Evolutionary conservation across 2,329 filamentous ascomycete species (phyloP).

Genomic region (Aschersonia sp.): DNA sequence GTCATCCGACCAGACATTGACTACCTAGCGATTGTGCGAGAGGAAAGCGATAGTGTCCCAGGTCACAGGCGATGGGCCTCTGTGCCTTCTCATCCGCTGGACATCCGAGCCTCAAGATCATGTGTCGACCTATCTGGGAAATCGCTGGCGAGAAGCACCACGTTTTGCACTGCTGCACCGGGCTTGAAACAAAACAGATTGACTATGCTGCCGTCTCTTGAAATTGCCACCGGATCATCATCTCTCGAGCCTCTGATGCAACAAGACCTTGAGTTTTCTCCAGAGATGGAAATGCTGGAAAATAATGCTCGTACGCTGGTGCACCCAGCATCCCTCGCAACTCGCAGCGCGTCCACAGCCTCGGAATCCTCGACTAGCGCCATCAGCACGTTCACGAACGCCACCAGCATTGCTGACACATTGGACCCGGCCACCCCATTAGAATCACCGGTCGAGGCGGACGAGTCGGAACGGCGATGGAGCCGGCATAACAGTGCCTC

Average conservation of each 20-base stretch:
- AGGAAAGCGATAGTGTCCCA: constrained; percentile 8
- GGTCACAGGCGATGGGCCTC: constrained; percentile 1
- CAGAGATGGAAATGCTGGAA: background rate
- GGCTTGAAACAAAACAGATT: too few relatives aligned
- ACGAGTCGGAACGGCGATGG: constrained; percentile 11
- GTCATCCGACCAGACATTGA: constrained; percentile 43
- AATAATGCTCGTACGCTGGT: background rate
- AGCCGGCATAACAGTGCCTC: constrained; percentile 12
- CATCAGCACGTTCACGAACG: constrained; percentile 13
- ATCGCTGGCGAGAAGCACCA: too few relatives aligned
- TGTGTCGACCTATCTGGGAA: background rate
- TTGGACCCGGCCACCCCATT: constrained; percentile 10
- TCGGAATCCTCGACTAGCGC: constrained; percentile 10
- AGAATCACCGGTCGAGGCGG: constrained; percentile 7
- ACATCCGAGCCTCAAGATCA: constrained; percentile 7
- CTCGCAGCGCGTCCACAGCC: constrained; percentile 13
- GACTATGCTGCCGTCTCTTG: too few relatives aligned
- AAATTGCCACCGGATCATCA: too few relatives aligned
- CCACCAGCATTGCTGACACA: constrained; percentile 11
- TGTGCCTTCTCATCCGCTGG: constrained; percentile 2
- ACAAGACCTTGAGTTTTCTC: too few relatives aligned
- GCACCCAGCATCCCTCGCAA: background rate
- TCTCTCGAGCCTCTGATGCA: too few relatives aligned
- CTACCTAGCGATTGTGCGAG: constrained; percentile 32
- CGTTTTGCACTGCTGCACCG: too few relatives aligned